These are phyloP conservation scores for Candida frijolesensis DNA, from an alignment of 1,139 yeast genomes.

Conservation along the genomic window DNA sequence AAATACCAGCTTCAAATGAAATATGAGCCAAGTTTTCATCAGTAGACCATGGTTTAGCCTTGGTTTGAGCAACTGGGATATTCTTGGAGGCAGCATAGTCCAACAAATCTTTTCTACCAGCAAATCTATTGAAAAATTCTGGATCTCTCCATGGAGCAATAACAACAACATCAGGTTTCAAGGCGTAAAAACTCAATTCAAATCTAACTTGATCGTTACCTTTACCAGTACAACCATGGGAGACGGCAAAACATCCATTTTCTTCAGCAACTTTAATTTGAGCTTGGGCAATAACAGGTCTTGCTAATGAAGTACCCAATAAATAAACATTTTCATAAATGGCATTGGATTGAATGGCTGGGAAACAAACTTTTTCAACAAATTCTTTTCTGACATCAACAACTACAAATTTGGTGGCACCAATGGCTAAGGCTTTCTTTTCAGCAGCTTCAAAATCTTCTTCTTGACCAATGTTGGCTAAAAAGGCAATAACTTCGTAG, in stretches of 20 bases:
- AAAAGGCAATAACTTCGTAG: slow-evolving; percentile 95
- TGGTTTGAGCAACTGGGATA: slow-evolving; percentile 95
- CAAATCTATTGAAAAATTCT: slow-evolving; percentile 89
- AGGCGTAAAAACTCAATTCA: slow-evolving; percentile 93
- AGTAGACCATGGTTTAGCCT: slow-evolving; percentile 99
- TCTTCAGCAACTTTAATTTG: slow-evolving; percentile 96
- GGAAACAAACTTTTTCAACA: slow-evolving; percentile 89
- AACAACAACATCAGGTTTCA: slow-evolving; percentile 94
- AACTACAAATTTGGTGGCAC: slow-evolving; percentile 93
- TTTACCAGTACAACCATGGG: slow-evolving; percentile 99
- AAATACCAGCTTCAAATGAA: slow-evolving; percentile 97
- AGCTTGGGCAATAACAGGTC: slow-evolving; percentile 98
- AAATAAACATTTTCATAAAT: slow-evolving; percentile 96
- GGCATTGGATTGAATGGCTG: slow-evolving; percentile 96
- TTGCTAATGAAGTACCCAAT: slow-evolving; percentile 94
- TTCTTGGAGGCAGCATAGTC: slow-evolving; percentile 90
- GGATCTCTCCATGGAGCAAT: slow-evolving; percentile 99
- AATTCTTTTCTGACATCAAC: slow-evolving; percentile 93
- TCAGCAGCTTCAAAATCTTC: slow-evolving; percentile 98
- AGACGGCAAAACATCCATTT: slow-evolving; percentile 97
- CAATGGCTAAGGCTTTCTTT: slow-evolving; percentile 92
- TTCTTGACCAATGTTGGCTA: slow-evolving; percentile 98
- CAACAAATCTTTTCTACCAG: slow-evolving; percentile 94
- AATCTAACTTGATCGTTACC: slow-evolving; percentile 99
- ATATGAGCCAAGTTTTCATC: slow-evolving; percentile 99